Base-by-base conservation (phyloP, 1,139 yeast species). In the Candida sp. region DNA sequence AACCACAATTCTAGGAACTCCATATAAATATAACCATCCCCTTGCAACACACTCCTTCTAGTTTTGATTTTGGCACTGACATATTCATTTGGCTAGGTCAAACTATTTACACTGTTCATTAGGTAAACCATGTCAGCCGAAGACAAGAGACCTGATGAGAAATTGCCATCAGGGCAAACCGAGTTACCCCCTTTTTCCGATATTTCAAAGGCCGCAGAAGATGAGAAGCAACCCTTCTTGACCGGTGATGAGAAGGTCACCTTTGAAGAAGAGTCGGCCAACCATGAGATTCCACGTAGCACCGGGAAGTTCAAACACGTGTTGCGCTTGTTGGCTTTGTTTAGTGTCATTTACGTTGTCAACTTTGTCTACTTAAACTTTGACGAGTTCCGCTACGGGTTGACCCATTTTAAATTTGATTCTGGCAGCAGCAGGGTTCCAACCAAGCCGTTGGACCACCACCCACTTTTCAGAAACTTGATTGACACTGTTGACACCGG, bases 401-500 rank as follows among this genome's bases (percentile, higher is more conserved):
- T 43, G 34, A 12, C 33, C 17, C 11, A 25, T 23, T 42, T 33
- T 28, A 33, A 12, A 25, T 42, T 42, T 33, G 28, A 25, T 7
- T 33, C 25, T 3, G 22, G 30, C n/a, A 26, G 38, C 30, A 25
- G n/a, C 17, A 33, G 27, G 33, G 3, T 17, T 12, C 38, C 31
- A 32, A 7, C 23, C 8, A 25, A 32, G 33, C 45, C 42, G 9
- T 38, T 42, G n/a, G 31, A 46, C 34, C 46, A 42, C 7, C 49
- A 50, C 42, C 53, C 49, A 7, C 12, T 40, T 42, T 50, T 44
- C 30, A 47, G 50, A 44, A 48, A 53, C 32, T 44, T 50, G 44
- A 34, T 46, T 27, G 45, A 50, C 26, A 31, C 42, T 35, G 49
- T 30, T n/a, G 42, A 48, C 12, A 46, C 44, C 8, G 28, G 43